phyloP scores from a whole-genome alignment of 352 stramenopile genomes.

The Phytophthora europaea region DNA sequence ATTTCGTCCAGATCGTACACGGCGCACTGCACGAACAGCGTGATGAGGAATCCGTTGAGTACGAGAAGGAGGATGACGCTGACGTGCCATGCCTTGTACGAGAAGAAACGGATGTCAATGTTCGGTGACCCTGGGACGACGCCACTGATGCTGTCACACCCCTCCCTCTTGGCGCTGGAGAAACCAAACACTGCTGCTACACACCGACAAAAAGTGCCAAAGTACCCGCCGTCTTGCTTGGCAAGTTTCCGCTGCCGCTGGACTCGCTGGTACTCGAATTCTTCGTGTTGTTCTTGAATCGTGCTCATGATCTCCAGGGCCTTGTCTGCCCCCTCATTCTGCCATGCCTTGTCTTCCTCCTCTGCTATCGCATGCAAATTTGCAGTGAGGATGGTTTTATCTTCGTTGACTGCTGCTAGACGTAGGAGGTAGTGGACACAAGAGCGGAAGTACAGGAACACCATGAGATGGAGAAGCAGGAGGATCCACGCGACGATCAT shows the following conservation, averaged over 20 bases:
- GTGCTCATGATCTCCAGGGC: slow-evolving; percentile 27
- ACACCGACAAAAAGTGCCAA: neutral
- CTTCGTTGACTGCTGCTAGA: slow-evolving; percentile 38
- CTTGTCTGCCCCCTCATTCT: slow-evolving; percentile 30
- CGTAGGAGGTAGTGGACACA: slow-evolving; percentile 48
- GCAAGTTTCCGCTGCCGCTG: slow-evolving; percentile 16
- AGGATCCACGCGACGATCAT: slow-evolving; percentile 44
- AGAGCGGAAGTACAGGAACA: slow-evolving; percentile 54
- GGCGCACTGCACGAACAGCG: slow-evolving; percentile 67
- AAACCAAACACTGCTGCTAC: neutral
- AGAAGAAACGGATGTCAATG: slow-evolving; percentile 59
- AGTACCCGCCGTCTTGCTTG: slow-evolving; percentile 1
- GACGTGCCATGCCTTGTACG: slow-evolving; percentile 73
- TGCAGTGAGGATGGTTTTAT: slow-evolving; percentile 17
- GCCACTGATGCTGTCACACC: slow-evolving; percentile 10
- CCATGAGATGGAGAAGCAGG: slow-evolving; percentile 44
- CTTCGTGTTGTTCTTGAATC: slow-evolving; percentile 35
- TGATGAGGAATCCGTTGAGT: slow-evolving; percentile 70
- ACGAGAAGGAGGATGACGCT: slow-evolving; percentile 65
- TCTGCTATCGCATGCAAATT: slow-evolving; percentile 30
- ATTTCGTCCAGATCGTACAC: slow-evolving; percentile 53
- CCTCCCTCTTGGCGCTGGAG: neutral
- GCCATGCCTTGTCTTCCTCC: slow-evolving; percentile 31
- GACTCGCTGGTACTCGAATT: slow-evolving; percentile 29
- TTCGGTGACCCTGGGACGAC: slow-evolving; percentile 19